Evolutionary conservation across 139 green algal species (phyloP), one percentile per base, ranked within the genome.

Genomic region (Tetradesmus lagerheimii): DNA sequence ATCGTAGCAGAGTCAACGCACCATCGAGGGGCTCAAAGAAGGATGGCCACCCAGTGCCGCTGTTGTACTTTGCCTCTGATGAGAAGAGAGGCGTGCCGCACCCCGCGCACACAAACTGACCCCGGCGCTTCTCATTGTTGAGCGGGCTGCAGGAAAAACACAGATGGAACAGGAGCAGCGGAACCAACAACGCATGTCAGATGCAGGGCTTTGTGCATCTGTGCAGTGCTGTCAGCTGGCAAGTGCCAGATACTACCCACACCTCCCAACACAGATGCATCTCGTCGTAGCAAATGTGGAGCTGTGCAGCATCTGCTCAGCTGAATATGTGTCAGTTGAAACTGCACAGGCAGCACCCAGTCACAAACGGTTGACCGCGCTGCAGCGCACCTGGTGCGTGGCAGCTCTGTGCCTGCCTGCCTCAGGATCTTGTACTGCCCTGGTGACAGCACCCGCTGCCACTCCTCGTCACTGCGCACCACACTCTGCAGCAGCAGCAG

Each of bases 1-100:
- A n/a, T n/a, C n/a, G n/a, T n/a, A n/a, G n/a, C n/a, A n/a, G n/a
- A 45, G 75, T 95, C 90, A 81, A 92, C 94, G 39, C 75, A 90
- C 89, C 89, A 29, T 78, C 45, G 18, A 98, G 89, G 20, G 96
- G 93, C 25, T 94, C 77, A 34, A 82, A 98, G 90, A 98, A 98
- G 53, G 87, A 95, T 5, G 96, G 96, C 95, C 93, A 97, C 6
- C 94, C 94, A 3, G 93, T 95, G 34, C 93, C 93, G 14, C 93
- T 96, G 83, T 99, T 94, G 86, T 93, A 98, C 92, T 98, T 98
- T 31, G 93, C 77, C 0, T 95, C 90, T 35, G 91, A 93, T 18
- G 92, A 93, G 88, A 97, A 99, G 29, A 99, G 91, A 0, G 96
- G 95, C 23, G 97, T 82, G 25, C 92, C 93, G 76, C 92, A 93